Evolutionary conservation across 768 basidiomycete species (phyloP).

Genomic region (Neoboletus brunneissimus): DNA sequence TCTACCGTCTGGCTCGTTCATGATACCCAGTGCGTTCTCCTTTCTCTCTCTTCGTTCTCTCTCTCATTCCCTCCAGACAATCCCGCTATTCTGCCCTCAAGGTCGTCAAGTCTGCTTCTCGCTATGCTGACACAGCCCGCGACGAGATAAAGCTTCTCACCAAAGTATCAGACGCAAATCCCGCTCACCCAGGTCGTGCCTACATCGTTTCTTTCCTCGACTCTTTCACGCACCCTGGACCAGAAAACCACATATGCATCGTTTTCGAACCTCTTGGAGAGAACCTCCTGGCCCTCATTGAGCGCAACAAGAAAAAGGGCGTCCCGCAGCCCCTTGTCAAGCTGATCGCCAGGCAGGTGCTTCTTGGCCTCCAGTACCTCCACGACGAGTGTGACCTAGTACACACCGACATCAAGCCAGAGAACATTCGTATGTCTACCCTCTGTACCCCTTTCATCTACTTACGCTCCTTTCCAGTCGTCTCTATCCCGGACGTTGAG

Average conservation of each 20-base stretch:
- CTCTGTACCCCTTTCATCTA: slow-evolving; percentile 19
- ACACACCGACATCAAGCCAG: slow-evolving; percentile 93
- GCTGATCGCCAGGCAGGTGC: slow-evolving; percentile 79
- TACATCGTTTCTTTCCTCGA: slow-evolving; percentile 90
- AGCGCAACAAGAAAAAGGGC: slow-evolving; percentile 78
- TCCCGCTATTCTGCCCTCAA: slow-evolving; percentile 86
- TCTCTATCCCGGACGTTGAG: slow-evolving; percentile 80
- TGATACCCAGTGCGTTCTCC: slow-evolving; percentile 60
- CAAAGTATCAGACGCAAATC: slow-evolving; percentile 67
- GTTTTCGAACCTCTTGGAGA: slow-evolving; percentile 87
- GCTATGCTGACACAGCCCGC: slow-evolving; percentile 94
- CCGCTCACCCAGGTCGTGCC: slow-evolving; percentile 71
- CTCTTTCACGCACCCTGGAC: slow-evolving; percentile 76
- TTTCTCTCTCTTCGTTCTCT: slow-evolving; percentile 1
- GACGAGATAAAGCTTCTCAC: slow-evolving; percentile 94
- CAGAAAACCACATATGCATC: slow-evolving; percentile 84
- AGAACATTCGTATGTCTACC: slow-evolving; percentile 81
- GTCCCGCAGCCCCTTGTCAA: slow-evolving; percentile 82
- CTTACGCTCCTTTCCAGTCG: slow-evolving; percentile 46
- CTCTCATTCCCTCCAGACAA: slow-evolving; percentile 42
- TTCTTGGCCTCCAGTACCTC: slow-evolving; percentile 87
- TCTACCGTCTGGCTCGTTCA: slow-evolving; percentile 92
- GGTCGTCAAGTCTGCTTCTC: slow-evolving; percentile 90
- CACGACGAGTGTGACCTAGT: slow-evolving; percentile 92
- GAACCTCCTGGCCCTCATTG: slow-evolving; percentile 69